Conservation (phyloP, 306 rosid genomes). For the Begonia loranthoides region DNA sequence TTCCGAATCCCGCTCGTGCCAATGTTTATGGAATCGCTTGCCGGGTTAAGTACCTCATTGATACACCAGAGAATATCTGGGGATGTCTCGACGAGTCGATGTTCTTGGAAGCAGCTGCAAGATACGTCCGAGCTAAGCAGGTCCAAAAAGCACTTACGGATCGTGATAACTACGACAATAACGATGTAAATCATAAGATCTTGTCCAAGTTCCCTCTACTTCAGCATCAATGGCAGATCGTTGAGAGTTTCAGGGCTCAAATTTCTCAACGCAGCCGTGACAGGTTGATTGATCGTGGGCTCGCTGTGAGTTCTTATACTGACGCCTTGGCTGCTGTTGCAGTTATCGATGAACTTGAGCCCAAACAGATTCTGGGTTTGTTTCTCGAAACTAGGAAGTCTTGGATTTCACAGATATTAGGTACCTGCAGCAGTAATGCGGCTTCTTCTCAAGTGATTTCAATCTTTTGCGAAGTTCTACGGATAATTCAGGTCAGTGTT, state of each 20-base stretch:
- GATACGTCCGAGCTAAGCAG: conserved; percentile 72
- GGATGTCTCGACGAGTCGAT: conserved; percentile 92
- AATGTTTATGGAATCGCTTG: conserved; percentile 64
- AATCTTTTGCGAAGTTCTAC: conserved; percentile 66
- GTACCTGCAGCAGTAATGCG: conserved; percentile 28
- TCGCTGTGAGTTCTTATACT: conserved; percentile 40
- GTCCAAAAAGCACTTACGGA: conserved; percentile 27
- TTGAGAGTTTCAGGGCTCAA: conserved; percentile 79
- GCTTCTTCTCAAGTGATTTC: conserved; percentile 48
- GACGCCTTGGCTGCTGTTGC: conserved; percentile 86
- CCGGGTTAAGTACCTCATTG: conserved; percentile 88
- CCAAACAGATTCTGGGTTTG: conserved; percentile 47
- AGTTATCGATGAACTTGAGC: conserved; percentile 63
- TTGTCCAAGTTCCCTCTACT: conserved; percentile 69
- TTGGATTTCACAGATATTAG: conserved; percentile 53
- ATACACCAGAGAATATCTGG: conserved; percentile 92
- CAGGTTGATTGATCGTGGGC: conserved; percentile 57
- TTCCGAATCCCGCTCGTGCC: conserved; percentile 14
- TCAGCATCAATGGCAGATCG: conserved; percentile 98
- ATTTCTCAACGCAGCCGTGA: conserved; percentile 93
- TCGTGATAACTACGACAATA: conserved; percentile 6
- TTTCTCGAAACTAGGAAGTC: conserved; percentile 76
- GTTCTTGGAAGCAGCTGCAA: conserved; percentile 84
- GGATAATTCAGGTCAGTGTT: conserved; percentile 76
- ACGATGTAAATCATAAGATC: conserved; percentile 26